Base-by-base conservation (phyloP, 2,329 filamentous ascomycete genomes). In the Penicillium sp. region DNA sequence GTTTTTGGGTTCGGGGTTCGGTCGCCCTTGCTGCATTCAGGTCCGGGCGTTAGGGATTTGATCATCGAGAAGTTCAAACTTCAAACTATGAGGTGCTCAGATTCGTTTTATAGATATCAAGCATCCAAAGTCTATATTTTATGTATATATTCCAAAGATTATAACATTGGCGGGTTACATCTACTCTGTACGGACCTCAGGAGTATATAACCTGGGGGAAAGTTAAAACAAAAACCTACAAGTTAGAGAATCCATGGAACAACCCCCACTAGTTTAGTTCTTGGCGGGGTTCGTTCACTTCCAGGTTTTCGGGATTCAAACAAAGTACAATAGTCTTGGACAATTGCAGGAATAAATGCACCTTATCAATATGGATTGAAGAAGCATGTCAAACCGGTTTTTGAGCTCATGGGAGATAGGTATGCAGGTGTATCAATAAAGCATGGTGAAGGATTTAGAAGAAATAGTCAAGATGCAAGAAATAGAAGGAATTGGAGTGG, bases 11-110 rank as follows among this genome's bases (percentile, higher is more conserved):
- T 62, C 58, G 47, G 43, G 55, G 35, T 38, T 57, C 7, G 29
- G 41, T 50, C 51, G 58, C 64, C 70, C 71, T 71, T 73, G 64
- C 70, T 45, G 65, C 59, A 46, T 33, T 47, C 43, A 56, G 57
- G 63, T 66, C 67, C 57, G 69, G 69, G 69, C 64, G 62, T 58
- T 51, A 62, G 57, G 59, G 54, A 59, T 54, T 33, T 47, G 21
- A 35, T 31, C 25, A 50, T 43, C 54, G 9, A 41, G 10, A 48
- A 35, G 55, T 13, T 21, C 50, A 31, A 35, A 33, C 41, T 13
- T 21, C 50, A 31, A 35, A 33, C 41, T 19, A 17, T 9, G 4
- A 43, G 25, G 2, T 43, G 13, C 21, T 25, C 41, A 10, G 13
- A 38, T 27, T 23, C 2, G 1, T 33, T 33, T 8, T 31, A 13